phyloP scores from a whole-genome alignment of 768 basidiomycete genomes.

The Amanita inopinata region DNA sequence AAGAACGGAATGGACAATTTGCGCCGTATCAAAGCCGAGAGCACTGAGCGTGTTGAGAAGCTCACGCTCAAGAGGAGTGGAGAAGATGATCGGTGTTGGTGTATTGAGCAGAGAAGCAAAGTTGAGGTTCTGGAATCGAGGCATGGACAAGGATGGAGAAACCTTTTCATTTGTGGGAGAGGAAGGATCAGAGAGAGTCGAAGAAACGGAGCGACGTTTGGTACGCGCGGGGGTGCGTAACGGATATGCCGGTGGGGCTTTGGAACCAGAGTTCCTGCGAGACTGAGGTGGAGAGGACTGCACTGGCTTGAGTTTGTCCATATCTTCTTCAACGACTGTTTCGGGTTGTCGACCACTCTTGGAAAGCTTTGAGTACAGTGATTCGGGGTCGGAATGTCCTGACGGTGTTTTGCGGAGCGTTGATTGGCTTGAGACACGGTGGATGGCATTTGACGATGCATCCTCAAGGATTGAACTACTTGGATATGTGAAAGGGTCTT shows the following conservation, averaged over 20 bases:
- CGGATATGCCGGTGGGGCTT: slow-evolving; percentile 50
- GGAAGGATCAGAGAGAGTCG: slow-evolving; percentile 59
- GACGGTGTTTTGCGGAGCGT: slow-evolving; percentile 43
- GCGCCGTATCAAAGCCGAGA: slow-evolving; percentile 87
- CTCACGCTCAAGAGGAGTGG: slow-evolving; percentile 70
- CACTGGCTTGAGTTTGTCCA: slow-evolving; percentile 14
- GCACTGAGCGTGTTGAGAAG: slow-evolving; percentile 64
- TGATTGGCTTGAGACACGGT: slow-evolving; percentile 45
- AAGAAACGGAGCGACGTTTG: slow-evolving; percentile 92
- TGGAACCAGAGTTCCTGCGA: slow-evolving; percentile 22
- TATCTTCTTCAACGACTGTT: slow-evolving; percentile 45
- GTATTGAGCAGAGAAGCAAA: slow-evolving; percentile 54
- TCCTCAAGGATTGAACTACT: background rate
- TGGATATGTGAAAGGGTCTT: slow-evolving; percentile 33
- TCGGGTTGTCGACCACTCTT: slow-evolving; percentile 28
- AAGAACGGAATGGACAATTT: slow-evolving; percentile 90
- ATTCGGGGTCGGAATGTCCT: slow-evolving; percentile 22
- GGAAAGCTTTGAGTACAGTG: slow-evolving; percentile 24
- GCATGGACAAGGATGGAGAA: slow-evolving; percentile 25
- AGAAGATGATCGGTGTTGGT: slow-evolving; percentile 77
- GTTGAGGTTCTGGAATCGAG: slow-evolving; percentile 38
- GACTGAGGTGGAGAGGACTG: slow-evolving; percentile 19
- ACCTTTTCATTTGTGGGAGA: slow-evolving; percentile 41
- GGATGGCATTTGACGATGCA: slow-evolving; percentile 19
- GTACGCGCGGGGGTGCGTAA: slow-evolving; percentile 89